A percentile compares a stretch with the other conserved stretches of the same genome.
These are phyloP conservation scores for Colletotrichum paranaense DNA, from an alignment of 2,329 filamentous ascomycete species.

Conservation along the genomic window DNA sequence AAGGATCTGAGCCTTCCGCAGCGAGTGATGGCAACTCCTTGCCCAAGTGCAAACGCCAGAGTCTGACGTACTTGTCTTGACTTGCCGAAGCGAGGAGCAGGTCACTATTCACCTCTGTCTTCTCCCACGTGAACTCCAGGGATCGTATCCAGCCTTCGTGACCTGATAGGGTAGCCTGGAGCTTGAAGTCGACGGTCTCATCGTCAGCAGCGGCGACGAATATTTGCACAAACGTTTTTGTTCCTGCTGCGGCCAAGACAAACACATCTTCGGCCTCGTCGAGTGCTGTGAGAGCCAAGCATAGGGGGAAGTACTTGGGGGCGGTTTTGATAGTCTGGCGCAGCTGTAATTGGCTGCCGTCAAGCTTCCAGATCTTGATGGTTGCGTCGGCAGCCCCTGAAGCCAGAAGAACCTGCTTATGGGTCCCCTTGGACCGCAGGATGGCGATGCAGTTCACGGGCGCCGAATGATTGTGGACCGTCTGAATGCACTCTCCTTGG, in stretches of 20 bases:
- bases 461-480: conserved; percentile 74
- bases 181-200: conserved; percentile 65
- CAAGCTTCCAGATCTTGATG: conserved; percentile 76
- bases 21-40: conserved; percentile 70
- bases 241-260: conserved; percentile 87
- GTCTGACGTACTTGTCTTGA: conserved; percentile 95
- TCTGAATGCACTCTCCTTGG: conserved; percentile 60
- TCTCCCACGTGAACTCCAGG: conserved; percentile 80
- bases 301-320: conserved; percentile 85
- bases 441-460: conserved; percentile 78
- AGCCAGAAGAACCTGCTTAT: conserved; percentile 65
- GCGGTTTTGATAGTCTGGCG: conserved; percentile 78
- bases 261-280: conserved; percentile 62
- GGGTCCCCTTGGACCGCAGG: conserved; percentile 44
- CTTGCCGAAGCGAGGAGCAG: conserved; percentile 90
- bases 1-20: conserved; percentile 65
- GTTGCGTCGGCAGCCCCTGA: conserved; percentile 86
- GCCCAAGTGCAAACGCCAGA: conserved; percentile 87
- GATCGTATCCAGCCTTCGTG: conserved; percentile 97
- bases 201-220: conserved; percentile 66
- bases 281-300: conserved; percentile 75
- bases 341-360: conserved; percentile 59
- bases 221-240: conserved; percentile 83
- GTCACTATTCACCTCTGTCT: conserved; percentile 66
- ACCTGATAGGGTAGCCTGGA: conserved; percentile 82